Base-by-base conservation (phyloP, 371 early-diverging fungal genomes). In the Haplosporangium sp. region DNA sequence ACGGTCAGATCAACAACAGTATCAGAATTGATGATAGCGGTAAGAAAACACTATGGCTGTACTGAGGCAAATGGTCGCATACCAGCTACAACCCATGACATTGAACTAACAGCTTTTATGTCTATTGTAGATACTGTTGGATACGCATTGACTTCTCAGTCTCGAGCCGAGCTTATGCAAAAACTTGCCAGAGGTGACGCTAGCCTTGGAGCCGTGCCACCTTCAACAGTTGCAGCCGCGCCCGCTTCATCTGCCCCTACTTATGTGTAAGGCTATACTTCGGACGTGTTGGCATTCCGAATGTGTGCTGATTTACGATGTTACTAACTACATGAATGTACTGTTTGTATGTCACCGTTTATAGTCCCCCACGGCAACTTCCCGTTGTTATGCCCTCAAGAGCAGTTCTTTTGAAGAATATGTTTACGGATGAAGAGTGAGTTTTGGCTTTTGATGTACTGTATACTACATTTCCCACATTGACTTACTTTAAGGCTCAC, bases 361-460 rank as follows among this genome's bases (percentile, higher is more conserved):
- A 11, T 42, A 69, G 67, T 59, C 65, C 73, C 50, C 55, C 70
- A 67, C 62, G 69, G 55, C 62, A 67, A 46, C 68, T 67, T 14
- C 58, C 65, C 40, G 67, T 62, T 12, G 73, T 80, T 16, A 68
- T 73, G 80, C 75, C 69, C 38, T 76, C 85, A n/a, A 73, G 87
- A 72, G 82, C 88, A 8, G 81, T 83, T 53, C 83, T 89, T 45
- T 84, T 98, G 69, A 91, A 90, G 65, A 95, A 97, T 68, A 96
- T 97, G 97, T 97, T 96, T 73, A 89, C 96, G 56, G 96, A 96
- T 18, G 89, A 83, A 45, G 94, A 95, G 93, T 94, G 90, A 82
- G 91, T 84, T 8, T 29, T 47, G 12, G 41, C 16, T 62, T 7
- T 51, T 2, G 38, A 42, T 52, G 53, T 5, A 3, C 29, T 7